Percentiles rank a stretch among this genome's conserved stretches.
Conservation (phyloP, 1,284 basidiomycete genomes). For the Amanita bisporigera region DNA sequence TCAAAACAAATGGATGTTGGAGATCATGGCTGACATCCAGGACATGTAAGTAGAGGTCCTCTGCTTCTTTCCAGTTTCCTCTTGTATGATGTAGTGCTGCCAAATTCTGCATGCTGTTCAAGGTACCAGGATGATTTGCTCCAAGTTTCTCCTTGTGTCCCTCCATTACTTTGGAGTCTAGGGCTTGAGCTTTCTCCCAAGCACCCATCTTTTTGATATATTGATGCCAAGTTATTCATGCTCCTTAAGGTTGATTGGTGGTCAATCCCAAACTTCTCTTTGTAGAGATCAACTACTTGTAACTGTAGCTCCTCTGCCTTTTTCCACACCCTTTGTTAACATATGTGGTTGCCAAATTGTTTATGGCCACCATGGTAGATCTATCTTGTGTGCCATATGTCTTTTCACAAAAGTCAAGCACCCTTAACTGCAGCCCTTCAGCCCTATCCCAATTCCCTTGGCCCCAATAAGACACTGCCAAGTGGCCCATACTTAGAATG, state of each 20-base stretch:
- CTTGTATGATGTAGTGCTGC: neutral
- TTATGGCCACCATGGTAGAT: neutral
- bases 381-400: neutral
- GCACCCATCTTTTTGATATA: neutral
- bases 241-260: neutral
- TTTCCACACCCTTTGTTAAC: neutral
- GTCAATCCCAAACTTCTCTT: neutral
- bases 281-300: neutral
- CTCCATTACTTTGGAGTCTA: no score
- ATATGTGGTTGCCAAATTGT: neutral
- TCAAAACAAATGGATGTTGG: neutral
- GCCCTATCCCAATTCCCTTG: no score
- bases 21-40: neutral
- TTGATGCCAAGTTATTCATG: neutral
- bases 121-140: neutral
- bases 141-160: neutral
- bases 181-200: neutral
- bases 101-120: neutral
- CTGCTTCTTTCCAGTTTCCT: neutral
- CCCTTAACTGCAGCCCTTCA: no score
- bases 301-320: neutral
- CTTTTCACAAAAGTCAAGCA: neutral
- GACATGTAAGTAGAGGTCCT: neutral
- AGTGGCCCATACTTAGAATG: no score
- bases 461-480: no score